A percentile compares a stretch with the other conserved stretches of the same genome.
phyloP scores from a whole-genome alignment of 371 early-diverging fungal species.

The Rhizopus arrhizus region DNA sequence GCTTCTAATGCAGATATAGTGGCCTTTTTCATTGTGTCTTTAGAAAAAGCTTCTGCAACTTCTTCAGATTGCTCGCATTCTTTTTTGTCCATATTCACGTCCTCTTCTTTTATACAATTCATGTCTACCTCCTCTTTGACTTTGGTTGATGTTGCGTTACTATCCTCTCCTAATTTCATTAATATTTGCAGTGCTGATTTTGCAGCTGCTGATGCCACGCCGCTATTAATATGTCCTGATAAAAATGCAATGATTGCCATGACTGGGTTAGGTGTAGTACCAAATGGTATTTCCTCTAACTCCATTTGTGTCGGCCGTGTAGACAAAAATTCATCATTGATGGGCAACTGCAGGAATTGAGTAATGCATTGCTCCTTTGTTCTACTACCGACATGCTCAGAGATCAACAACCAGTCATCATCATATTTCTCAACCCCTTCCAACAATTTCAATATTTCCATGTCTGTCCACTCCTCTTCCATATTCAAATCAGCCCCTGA shows the following conservation, averaged over 20 bases:
- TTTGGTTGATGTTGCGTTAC: no score
- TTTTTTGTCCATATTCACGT: neutral
- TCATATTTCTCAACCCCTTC: constrained; percentile 96
- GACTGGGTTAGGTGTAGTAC: constrained; percentile 41
- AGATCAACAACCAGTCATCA: constrained; percentile 95
- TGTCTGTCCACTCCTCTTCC: constrained; percentile 83
- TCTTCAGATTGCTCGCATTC: constrained; percentile 1
- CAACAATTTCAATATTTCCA: constrained; percentile 90
- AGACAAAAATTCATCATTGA: constrained; percentile 61
- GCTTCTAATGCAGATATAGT: constrained; percentile 60
- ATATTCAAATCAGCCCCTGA: constrained; percentile 18
- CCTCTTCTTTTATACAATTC: neutral
- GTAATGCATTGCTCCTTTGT: constrained; percentile 94
- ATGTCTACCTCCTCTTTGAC: neutral
- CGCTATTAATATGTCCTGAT: constrained; percentile 48
- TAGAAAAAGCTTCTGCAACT: constrained; percentile 26
- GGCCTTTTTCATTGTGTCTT: constrained; percentile 50
- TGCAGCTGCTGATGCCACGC: constrained; percentile 53
- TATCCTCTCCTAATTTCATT: constrained; percentile 26
- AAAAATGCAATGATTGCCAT: constrained; percentile 52
- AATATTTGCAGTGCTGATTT: constrained; percentile 42
- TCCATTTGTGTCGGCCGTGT: constrained; percentile 32
- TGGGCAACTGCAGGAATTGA: constrained; percentile 94
- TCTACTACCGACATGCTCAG: constrained; percentile 94
- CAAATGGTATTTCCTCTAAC: constrained; percentile 44